Percentiles rank a stretch among this genome's conserved stretches.
These are phyloP conservation scores for Entomortierella beljakovae DNA, from an alignment of 192 early-diverging fungal genomes.

Conservation along the genomic window DNA sequence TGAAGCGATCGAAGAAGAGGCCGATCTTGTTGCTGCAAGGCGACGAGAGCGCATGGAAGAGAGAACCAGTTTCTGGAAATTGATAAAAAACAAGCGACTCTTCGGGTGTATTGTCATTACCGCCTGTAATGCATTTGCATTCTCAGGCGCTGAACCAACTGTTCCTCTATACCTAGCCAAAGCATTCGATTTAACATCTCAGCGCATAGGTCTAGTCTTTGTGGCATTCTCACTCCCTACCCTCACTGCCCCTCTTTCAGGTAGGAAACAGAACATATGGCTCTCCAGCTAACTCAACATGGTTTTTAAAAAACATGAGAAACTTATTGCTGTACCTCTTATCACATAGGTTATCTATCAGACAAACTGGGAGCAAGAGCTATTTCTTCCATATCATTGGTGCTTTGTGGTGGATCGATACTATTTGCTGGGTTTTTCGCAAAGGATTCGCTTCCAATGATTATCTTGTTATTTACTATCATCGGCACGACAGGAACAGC, in stretches of 20 bases:
- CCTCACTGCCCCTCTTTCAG: slow-evolving; percentile 68
- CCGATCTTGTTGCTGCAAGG: slow-evolving; percentile 19
- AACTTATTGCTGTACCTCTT: neutral
- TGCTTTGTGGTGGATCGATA: slow-evolving; percentile 19
- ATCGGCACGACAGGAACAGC: slow-evolving; percentile 40
- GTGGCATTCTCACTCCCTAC: slow-evolving; percentile 79
- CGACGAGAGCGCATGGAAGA: slow-evolving; percentile 17
- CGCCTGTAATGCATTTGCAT: slow-evolving; percentile 35
- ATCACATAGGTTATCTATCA: slow-evolving; percentile 26
- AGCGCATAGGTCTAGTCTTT: slow-evolving; percentile 70
- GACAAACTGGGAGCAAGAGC: slow-evolving; percentile 41
- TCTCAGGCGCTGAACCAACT: slow-evolving; percentile 65
- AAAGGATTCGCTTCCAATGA: slow-evolving; percentile 28
- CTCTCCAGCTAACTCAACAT: no score
- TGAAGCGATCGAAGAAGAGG: slow-evolving; percentile 36
- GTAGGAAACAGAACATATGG: slow-evolving; percentile 45
- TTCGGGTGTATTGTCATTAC: slow-evolving; percentile 39
- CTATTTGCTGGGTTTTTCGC: neutral
- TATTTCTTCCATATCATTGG: slow-evolving; percentile 15
- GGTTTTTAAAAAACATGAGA: neutral
- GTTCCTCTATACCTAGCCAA: slow-evolving; percentile 62
- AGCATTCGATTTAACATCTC: slow-evolving; percentile 55
- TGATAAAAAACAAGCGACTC: slow-evolving; percentile 40
- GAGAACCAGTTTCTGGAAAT: slow-evolving; percentile 30
- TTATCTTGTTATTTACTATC: slow-evolving; percentile 30